phyloP scores from a whole-genome alignment of 495 filamentous ascomycete genomes.

The Talaromyces liani region DNA sequence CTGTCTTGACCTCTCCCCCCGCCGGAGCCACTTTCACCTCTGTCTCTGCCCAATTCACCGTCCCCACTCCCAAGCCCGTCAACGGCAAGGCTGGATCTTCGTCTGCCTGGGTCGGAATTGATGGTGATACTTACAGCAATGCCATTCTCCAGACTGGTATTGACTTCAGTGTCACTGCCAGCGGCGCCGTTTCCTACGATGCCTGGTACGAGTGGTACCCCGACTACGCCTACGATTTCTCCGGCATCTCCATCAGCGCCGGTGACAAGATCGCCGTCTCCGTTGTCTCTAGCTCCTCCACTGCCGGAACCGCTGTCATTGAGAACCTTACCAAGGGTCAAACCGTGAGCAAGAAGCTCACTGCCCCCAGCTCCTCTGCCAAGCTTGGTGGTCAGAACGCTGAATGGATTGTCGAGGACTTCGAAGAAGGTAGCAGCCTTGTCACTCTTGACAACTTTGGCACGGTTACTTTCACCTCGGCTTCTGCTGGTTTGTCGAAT shows the following conservation, averaged over 20 bases:
- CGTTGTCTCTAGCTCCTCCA: conserved; percentile 38
- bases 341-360: conserved; percentile 44
- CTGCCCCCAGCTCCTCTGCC: conserved; percentile 26
- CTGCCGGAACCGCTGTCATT: conserved; percentile 44
- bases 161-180: conserved; percentile 41
- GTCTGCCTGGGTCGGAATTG: conserved; percentile 56
- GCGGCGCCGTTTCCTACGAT: conserved; percentile 33
- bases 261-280: conserved; percentile 50
- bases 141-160: conserved; percentile 57
- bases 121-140: conserved; percentile 49
- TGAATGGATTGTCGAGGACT: conserved; percentile 64
- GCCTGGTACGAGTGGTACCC: conserved; percentile 65
- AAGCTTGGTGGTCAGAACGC: conserved; percentile 43
- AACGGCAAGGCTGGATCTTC: conserved; percentile 30
- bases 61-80: conserved; percentile 43
- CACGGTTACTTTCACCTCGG: conserved; percentile 40
- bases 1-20: conserved; percentile 36
- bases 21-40: conserved; percentile 35
- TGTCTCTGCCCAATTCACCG: conserved; percentile 48
- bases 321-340: conserved; percentile 50
- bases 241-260: conserved; percentile 38
- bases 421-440: conserved; percentile 32
- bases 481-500: conserved; percentile 22
- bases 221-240: conserved; percentile 48
- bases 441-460: conserved; percentile 52